Conservation (phyloP, 1,139 yeast genomes). For the Blastobotrys ciferrii region DNA sequence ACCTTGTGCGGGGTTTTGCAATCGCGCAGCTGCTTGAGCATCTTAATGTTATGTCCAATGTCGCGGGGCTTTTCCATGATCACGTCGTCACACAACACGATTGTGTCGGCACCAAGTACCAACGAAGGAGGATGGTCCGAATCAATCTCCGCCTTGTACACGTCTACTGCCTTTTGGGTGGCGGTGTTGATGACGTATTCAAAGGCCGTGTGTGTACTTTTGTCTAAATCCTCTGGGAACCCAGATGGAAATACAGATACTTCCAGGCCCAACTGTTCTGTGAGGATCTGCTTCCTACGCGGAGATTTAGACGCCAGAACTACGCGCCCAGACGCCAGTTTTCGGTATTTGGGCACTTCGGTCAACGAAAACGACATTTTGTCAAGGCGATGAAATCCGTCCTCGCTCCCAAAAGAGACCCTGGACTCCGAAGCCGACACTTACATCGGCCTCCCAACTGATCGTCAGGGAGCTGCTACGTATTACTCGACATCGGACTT, state of each 20-base stretch:
- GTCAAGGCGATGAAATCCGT: background rate
- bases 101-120: conserved; percentile 79
- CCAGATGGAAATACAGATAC: conserved; percentile 51
- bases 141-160: conserved; percentile 45
- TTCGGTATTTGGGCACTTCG: conserved; percentile 1
- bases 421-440: no score
- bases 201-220: conserved; percentile 47
- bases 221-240: conserved; percentile 73
- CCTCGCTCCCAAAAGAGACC: background rate
- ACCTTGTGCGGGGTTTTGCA: conserved; percentile 50
- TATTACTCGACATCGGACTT: no score
- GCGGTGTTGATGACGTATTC: conserved; percentile 75
- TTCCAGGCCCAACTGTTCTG: conserved; percentile 58
- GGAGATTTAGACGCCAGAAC: conserved; percentile 85
- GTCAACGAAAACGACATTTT: background rate
- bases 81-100: conserved; percentile 58
- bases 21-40: conserved; percentile 48
- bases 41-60: conserved; percentile 30
- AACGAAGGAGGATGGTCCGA: conserved; percentile 43
- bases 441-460: background rate
- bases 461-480: no score
- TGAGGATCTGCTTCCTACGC: conserved; percentile 66
- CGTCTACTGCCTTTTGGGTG: conserved; percentile 58
- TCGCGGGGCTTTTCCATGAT: conserved; percentile 77
- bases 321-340: conserved; percentile 35